Conservation (phyloP, 441 rosid species). For the Biscutella laevigata region DNA sequence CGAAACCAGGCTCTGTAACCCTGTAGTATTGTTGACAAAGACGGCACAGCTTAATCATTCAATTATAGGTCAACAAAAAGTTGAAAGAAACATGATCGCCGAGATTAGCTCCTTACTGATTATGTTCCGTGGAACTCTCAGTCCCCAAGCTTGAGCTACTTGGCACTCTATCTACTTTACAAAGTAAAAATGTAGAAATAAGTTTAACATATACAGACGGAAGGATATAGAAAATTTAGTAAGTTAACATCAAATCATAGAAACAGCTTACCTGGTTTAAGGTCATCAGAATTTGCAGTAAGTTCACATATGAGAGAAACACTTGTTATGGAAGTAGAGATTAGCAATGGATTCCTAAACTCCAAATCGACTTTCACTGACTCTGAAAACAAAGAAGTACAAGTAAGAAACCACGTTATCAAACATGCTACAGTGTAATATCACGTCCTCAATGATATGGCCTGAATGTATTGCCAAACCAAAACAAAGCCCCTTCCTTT, state of each 20-base stretch:
- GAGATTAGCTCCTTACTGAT: conserved; percentile 33
- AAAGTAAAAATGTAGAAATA: conserved; percentile 22
- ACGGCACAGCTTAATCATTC: conserved; percentile 6
- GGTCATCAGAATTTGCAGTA: conserved; percentile 50
- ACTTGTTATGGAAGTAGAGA: conserved; percentile 57
- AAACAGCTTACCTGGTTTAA: conserved; percentile 45
- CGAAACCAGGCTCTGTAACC: conserved; percentile 33
- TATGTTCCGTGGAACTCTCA: conserved; percentile 33
- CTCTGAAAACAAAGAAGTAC: conserved; percentile 44
- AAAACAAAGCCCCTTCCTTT: conserved; percentile 6
- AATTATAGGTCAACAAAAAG: conserved; percentile 4
- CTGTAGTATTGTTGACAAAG: conserved; percentile 32
- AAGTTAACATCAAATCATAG: conserved; percentile 15
- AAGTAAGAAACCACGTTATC: conserved; percentile 10
- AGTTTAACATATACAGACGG: conserved; percentile 7
- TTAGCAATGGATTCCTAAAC: conserved; percentile 75
- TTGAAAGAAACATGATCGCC: conserved; percentile 20
- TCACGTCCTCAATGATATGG: neutral
- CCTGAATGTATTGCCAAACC: conserved; percentile 10
- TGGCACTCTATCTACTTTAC: conserved; percentile 38
- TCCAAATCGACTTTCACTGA: conserved; percentile 63
- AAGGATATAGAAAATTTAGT: neutral
- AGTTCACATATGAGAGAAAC: conserved; percentile 81
- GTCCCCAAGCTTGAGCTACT: conserved; percentile 38
- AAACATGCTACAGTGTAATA: conserved; percentile 12